These are phyloP conservation scores for Aspergillus sp. DNA, from an alignment of 2,329 filamentous ascomycete species.

Conservation along the genomic window DNA sequence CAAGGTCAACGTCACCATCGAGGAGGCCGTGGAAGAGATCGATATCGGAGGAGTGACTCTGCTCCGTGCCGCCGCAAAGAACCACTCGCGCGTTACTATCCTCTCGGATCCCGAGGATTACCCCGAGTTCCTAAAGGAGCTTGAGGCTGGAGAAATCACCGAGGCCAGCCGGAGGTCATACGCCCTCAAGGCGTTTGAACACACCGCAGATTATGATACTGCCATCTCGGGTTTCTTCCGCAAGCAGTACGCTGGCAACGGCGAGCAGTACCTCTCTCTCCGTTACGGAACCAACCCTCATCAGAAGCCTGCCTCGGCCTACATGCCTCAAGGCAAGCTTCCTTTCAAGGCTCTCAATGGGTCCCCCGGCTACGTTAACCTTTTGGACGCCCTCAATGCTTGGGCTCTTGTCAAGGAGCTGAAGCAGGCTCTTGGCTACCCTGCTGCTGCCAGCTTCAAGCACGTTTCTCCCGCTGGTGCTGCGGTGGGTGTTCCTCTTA, in stretches of 20 bases:
- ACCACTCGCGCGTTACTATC: slow-evolving; percentile 93
- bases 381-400: slow-evolving; percentile 93
- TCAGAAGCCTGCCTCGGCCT: slow-evolving; percentile 94
- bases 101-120: slow-evolving; percentile 94
- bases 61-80: slow-evolving; percentile 95
- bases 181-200: slow-evolving; percentile 96
- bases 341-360: slow-evolving; percentile 96
- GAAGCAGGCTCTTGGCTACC: slow-evolving; percentile 81
- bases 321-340: slow-evolving; percentile 70
- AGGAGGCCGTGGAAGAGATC: slow-evolving; percentile 97
- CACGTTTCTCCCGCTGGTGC: slow-evolving; percentile 97
- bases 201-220: slow-evolving; percentile 94
- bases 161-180: slow-evolving; percentile 85
- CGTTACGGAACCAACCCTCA: slow-evolving; percentile 97
- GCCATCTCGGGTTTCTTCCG: slow-evolving; percentile 98
- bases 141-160: slow-evolving; percentile 82
- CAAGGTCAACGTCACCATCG: slow-evolving; percentile 95
- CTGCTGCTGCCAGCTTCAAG: slow-evolving; percentile 97
- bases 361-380: slow-evolving; percentile 94
- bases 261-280: slow-evolving; percentile 79
- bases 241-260: slow-evolving; percentile 89
- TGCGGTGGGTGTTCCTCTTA: slow-evolving; percentile 87
- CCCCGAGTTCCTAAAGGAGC: slow-evolving; percentile 87
- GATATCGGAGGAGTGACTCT: slow-evolving; percentile 98
- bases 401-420: slow-evolving; percentile 98